phyloP scores from a whole-genome alignment of 108 stramenopile genomes.

The Aureococcus anophagefferens region DNA sequence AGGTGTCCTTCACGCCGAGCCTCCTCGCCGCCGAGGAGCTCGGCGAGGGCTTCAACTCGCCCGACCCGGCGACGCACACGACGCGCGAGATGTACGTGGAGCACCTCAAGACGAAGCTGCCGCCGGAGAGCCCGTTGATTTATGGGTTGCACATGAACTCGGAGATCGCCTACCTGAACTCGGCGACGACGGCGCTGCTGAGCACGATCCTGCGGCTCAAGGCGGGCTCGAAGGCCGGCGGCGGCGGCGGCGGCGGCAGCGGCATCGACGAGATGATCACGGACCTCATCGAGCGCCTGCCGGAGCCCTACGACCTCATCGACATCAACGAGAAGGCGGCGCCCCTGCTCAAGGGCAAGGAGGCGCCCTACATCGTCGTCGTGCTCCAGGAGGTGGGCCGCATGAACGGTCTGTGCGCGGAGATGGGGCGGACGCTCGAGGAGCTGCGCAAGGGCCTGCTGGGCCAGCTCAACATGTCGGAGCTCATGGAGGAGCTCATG shows the following conservation, averaged over 20 bases:
- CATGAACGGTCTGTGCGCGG: constrained; percentile 48
- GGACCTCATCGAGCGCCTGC: constrained; percentile 36
- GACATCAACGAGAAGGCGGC: constrained; percentile 39
- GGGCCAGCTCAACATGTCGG: constrained; percentile 56
- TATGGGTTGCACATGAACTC: constrained; percentile 60
- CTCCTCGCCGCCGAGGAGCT: constrained; percentile 30
- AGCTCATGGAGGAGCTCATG: constrained; percentile 46
- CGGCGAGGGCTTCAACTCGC: constrained; percentile 46
- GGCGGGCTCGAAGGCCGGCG: neutral
- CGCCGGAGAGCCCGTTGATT: constrained; percentile 38
- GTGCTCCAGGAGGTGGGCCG: constrained; percentile 51
- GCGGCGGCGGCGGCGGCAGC: constrained; percentile 27
- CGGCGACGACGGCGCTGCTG: constrained; percentile 21
- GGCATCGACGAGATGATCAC: constrained; percentile 18
- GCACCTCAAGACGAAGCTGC: constrained; percentile 40
- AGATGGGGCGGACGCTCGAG: constrained; percentile 36
- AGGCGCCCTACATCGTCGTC: constrained; percentile 52
- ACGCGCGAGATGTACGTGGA: constrained; percentile 37
- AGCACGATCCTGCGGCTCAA: constrained; percentile 32
- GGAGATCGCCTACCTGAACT: constrained; percentile 55
- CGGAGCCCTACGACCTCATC: constrained; percentile 43
- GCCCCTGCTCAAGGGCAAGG: constrained; percentile 37
- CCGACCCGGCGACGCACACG: constrained; percentile 21
- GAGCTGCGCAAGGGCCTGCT: constrained; percentile 60
- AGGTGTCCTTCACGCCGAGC: constrained; percentile 18